Evolutionary conservation across 2,329 filamentous ascomycete genomes (phyloP), one percentile per base, ranked within the genome.

Genomic region (Penicillium capsulatum): DNA sequence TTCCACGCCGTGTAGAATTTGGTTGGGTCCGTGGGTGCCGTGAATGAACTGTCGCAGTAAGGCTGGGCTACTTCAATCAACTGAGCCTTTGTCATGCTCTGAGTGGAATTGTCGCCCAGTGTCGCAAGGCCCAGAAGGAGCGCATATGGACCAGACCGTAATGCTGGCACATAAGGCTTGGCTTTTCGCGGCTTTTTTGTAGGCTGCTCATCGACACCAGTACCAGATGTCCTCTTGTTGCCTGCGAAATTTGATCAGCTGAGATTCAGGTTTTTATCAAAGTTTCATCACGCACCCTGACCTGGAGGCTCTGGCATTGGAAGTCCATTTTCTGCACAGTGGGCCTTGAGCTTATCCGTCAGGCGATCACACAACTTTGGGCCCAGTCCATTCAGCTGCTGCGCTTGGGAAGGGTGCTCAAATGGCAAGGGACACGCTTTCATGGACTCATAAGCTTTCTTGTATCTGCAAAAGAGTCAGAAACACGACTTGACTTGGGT

Each of bases 1-100:
- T 78, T 84, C 86, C 86, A 92, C 0, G 86, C 86, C 0, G 86
- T 91, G 53, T 86, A 86, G 53, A 78, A 85, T 40, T 81, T 84
- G 8, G 74, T 81, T 0, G 83, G 71, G 38, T 86, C 82, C 28
- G 69, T 72, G 0, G 84, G 81, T 0, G 76, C 79, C 0, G 76
- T 83, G 53, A 88, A 89, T 0, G 84, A 89, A 2, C 81, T 68
- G 56, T 90, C 84, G 53, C 82, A 87, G 59, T 85, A 72, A 5
- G 77, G 77, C 54, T 91, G 83, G 1, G 85, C 84, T 9, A 74
- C 67, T 43, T 81, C 79, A 31, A 89, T 82, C 2, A 89, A 65
- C 40, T 85, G 75, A 5, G 72, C 58, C 59, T 89, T 91, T 7
- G 80, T 78, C 64, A 91, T 66, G 3, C 81, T 79, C 28, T 68